Evolutionary conservation across 1,284 basidiomycete genomes (phyloP), one percentile per base, ranked within the genome.

Genomic region (Microbotryum lychnidis-dioicae): DNA sequence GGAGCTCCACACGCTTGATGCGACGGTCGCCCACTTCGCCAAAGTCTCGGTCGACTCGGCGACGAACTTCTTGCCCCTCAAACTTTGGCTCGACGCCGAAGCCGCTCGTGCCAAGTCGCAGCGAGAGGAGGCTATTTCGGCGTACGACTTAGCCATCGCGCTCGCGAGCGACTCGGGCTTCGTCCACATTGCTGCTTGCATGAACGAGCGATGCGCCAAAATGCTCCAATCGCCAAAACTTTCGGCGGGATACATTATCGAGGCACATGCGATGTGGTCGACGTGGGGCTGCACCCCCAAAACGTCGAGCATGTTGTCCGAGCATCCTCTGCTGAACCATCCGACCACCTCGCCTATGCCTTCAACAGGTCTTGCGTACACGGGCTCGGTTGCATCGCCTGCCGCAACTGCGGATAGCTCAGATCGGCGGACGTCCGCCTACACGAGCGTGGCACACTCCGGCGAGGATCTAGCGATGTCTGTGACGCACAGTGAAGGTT

Each of bases 1-100:
- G 77, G 77, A 86, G 82, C 1, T 85, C 18, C 50, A 42, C 10
- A 48, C 29, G n/a, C 31, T 68, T 20, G 29, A n/a, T 2, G 21
- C 27, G 6, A 55, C 61, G 6, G 44, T 20, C 16, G 14, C n/a
- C 6, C 8, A 44, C 6, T 44, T 66, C 31, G 45, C 53, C 9
- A 49, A 50, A 6, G 56, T 68, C 31, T 61, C 66, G 4, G 18
- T 21, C 6, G 37, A 31, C 2, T 62, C 61, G 50, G 55, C 56
- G 6, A 44, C 54, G n/a, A 62, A 57, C 29, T 68, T 68, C 10
- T 18, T 25, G 2, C 58, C 66, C 8, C 47, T 63, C 29, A 31
- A 57, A 8, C 62, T 66, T 16, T 66, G 64, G 66, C 66, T 68
- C 21, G 50, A 64, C 14, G 66, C 66, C n/a, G 64, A 66, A 45